Evolutionary conservation across 164 flowering plant species (phyloP).

Genomic region (Brasenia schreberi): DNA sequence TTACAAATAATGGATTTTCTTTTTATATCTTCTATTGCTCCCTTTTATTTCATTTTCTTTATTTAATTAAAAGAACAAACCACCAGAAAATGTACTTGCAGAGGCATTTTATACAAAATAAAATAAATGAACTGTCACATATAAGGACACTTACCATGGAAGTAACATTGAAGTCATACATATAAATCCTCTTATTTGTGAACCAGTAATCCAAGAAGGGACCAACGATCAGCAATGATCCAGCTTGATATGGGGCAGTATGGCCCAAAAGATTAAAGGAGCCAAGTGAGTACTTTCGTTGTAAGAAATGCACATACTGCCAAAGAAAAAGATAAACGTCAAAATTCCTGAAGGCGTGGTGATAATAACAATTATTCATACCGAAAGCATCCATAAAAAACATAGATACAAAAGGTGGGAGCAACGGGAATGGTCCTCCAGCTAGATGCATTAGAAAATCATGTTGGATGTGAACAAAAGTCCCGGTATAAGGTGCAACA

Average conservation of each 20-base stretch:
- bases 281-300: constrained; percentile 68
- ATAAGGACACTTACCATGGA: constrained; percentile 44
- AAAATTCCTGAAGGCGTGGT: too few relatives aligned
- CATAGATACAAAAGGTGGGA: too few relatives aligned
- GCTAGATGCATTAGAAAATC: too few relatives aligned
- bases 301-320: constrained; percentile 81
- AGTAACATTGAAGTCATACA: constrained; percentile 21
- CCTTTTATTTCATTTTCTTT: not conserved
- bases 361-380: too few relatives aligned
- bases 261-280: constrained; percentile 84
- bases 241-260: constrained; percentile 88
- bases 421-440: too few relatives aligned
- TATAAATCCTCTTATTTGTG: constrained; percentile 53
- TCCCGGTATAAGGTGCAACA: too few relatives aligned
- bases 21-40: not conserved
- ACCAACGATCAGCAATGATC: constrained; percentile 52
- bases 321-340: constrained; percentile 2
- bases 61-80: not conserved
- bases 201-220: constrained; percentile 81
- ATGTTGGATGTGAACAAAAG: too few relatives aligned
- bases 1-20: not conserved
- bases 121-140: not conserved
- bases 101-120: not conserved
- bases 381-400: too few relatives aligned
- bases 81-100: not conserved